Evolutionary conservation across 1,284 basidiomycete species (phyloP).

Genomic region (Rhizoctonia solani): DNA sequence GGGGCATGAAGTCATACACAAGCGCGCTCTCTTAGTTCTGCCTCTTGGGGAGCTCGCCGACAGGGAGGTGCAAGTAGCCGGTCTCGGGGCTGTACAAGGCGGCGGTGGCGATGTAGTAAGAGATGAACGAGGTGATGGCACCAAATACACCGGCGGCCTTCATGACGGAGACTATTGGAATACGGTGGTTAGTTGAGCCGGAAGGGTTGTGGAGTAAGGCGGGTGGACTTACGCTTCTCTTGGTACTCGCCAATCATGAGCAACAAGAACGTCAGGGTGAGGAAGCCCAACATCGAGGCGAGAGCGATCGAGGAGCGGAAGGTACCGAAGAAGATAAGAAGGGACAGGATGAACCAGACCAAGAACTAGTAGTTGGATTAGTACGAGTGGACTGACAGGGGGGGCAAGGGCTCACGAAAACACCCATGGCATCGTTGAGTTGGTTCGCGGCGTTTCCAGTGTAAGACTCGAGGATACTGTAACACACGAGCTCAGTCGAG

Average conservation of each 20-base stretch:
- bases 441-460: slow-evolving; percentile 14
- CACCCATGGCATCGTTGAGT: slow-evolving; percentile 36
- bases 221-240: slow-evolving; percentile 15
- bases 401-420: slow-evolving; percentile 31
- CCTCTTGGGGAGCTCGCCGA: slow-evolving; percentile 29
- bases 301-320: slow-evolving; percentile 45
- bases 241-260: slow-evolving; percentile 37
- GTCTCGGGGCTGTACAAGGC: slow-evolving; percentile 59
- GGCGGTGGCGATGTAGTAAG: slow-evolving; percentile 68
- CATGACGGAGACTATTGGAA: slow-evolving; percentile 36
- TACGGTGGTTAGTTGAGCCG: neutral
- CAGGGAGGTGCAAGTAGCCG: slow-evolving; percentile 31
- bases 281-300: slow-evolving; percentile 49
- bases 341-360: slow-evolving; percentile 41
- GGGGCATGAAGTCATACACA: no score
- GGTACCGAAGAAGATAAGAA: slow-evolving; percentile 43
- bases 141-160: slow-evolving; percentile 80
- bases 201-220: neutral
- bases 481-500: neutral
- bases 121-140: slow-evolving; percentile 65
- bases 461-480: slow-evolving; percentile 36
- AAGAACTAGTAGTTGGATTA: slow-evolving; percentile 9
- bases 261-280: slow-evolving; percentile 48
- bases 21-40: neutral
- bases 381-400: neutral